Conservation (phyloP, 352 stramenopile species). For the Halophytophthora polymorphica region DNA sequence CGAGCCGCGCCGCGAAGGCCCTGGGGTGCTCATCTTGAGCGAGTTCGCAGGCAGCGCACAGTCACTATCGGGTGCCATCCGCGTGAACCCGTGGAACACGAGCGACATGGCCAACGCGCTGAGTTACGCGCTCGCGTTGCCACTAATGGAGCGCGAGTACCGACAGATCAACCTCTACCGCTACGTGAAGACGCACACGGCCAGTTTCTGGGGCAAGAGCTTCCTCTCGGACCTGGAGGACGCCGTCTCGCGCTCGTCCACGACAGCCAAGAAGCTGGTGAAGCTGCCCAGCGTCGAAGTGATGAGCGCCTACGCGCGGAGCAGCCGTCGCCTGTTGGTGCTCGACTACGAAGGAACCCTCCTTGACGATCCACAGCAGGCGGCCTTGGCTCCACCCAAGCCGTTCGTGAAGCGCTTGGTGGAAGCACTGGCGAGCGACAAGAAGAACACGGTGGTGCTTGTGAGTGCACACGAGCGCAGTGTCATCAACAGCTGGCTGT, state of each 20-base stretch:
- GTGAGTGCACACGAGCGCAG: slow-evolving; percentile 60
- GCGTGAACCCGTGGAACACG: slow-evolving; percentile 89
- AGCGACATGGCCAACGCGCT: slow-evolving; percentile 72
- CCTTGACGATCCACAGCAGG: slow-evolving; percentile 56
- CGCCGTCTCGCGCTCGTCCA: slow-evolving; percentile 15
- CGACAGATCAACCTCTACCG: slow-evolving; percentile 82
- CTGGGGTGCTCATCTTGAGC: slow-evolving; percentile 83
- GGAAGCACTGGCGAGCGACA: slow-evolving; percentile 46
- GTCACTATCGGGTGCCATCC: slow-evolving; percentile 85
- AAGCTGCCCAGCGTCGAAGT: slow-evolving; percentile 24
- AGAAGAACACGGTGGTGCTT: slow-evolving; percentile 57
- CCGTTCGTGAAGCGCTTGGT: slow-evolving; percentile 60
- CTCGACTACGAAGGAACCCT: slow-evolving; percentile 81
- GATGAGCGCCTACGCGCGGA: slow-evolving; percentile 57
- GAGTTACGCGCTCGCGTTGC: slow-evolving; percentile 68
- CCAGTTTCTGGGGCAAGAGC: slow-evolving; percentile 80
- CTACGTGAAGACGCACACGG: slow-evolving; percentile 86
- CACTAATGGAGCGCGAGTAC: slow-evolving; percentile 81
- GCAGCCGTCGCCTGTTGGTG: slow-evolving; percentile 63
- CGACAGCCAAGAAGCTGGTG: slow-evolving; percentile 24
- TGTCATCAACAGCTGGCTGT: slow-evolving; percentile 78
- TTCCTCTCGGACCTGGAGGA: slow-evolving; percentile 55
- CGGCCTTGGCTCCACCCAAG: slow-evolving; percentile 52
- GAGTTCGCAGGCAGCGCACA: slow-evolving; percentile 89
- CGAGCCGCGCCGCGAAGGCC: slow-evolving; percentile 54